phyloP scores from a whole-genome alignment of 2,329 filamentous ascomycete genomes.

The Sporothrix sp. region DNA sequence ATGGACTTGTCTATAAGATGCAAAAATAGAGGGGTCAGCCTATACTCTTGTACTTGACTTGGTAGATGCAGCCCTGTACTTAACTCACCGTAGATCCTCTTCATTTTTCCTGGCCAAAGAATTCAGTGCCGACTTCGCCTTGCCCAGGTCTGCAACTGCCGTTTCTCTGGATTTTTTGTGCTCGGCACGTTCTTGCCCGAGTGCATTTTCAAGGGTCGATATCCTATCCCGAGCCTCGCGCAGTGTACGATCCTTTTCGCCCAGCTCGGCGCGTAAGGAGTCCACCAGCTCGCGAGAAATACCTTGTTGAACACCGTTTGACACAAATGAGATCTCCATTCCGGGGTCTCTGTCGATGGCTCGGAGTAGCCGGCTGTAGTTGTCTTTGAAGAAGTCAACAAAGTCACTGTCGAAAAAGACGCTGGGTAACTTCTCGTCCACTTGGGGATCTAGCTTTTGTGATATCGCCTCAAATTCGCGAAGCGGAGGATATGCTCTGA shows the following conservation, averaged over 20 bases:
- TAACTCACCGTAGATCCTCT: constrained; percentile 39
- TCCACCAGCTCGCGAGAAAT: constrained; percentile 93
- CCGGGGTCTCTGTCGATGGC: constrained; percentile 87
- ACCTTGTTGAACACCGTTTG: constrained; percentile 74
- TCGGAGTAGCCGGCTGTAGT: constrained; percentile 74
- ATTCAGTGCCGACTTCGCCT: constrained; percentile 26
- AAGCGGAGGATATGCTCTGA: constrained; percentile 68
- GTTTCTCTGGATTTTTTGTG: constrained; percentile 57
- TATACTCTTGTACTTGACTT: no score
- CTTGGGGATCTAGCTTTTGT: constrained; percentile 49
- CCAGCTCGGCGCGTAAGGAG: constrained; percentile 65
- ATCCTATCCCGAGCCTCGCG: constrained; percentile 38
- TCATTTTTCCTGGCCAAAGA: constrained; percentile 54
- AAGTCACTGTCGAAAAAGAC: constrained; percentile 81
- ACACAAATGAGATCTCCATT: constrained; percentile 70
- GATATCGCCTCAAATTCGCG: constrained; percentile 84
- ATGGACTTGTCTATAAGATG: constrained; percentile 9
- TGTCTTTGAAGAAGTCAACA: constrained; percentile 91
- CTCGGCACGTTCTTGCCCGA: constrained; percentile 65
- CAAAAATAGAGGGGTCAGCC: no score
- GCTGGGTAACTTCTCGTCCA: constrained; percentile 53
- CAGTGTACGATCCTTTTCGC: constrained; percentile 53
- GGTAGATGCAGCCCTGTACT: not conserved
- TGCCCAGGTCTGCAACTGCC: constrained; percentile 40
- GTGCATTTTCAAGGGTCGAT: constrained; percentile 39